Conservation (phyloP, 1,139 yeast species). For the Yamadazyma mexicana region DNA sequence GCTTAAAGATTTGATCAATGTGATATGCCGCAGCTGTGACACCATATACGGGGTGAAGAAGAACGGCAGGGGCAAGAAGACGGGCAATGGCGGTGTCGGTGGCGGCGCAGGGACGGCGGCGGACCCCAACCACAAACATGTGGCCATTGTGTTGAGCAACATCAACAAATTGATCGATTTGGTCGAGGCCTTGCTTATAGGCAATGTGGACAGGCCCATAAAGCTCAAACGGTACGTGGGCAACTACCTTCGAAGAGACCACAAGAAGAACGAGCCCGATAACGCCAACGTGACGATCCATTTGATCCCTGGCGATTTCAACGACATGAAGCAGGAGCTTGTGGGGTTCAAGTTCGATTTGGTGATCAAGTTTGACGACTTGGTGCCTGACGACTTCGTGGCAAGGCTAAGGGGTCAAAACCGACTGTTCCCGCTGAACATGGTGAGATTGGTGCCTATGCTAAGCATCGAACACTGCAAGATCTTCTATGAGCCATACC, state of each 20-base stretch:
- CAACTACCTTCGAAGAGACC: constrained; percentile 38
- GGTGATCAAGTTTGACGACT: constrained; percentile 69
- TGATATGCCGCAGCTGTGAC: constrained; percentile 21
- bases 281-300: constrained; percentile 31
- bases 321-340: constrained; percentile 27
- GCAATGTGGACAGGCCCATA: constrained; percentile 55
- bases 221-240: constrained; percentile 67
- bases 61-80: neutral
- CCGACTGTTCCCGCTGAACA: constrained; percentile 45
- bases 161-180: constrained; percentile 59
- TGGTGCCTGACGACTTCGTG: constrained; percentile 44
- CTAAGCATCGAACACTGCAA: constrained; percentile 82
- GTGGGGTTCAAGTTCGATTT: constrained; percentile 51
- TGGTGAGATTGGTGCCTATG: constrained; percentile 70
- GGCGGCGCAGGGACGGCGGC: neutral
- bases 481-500: constrained; percentile 26
- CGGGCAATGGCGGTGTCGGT: neutral
- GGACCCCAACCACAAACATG: constrained; percentile 11
- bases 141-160: constrained; percentile 41
- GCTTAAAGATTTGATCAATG: constrained; percentile 56
- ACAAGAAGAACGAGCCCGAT: constrained; percentile 24
- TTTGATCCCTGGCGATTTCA: constrained; percentile 42
- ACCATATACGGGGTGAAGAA: constrained; percentile 1
- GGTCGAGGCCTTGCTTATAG: constrained; percentile 72
- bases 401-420: constrained; percentile 33